Conservation (phyloP, 2,329 filamentous ascomycete species). For the Dryadomyces quercivorus region DNA sequence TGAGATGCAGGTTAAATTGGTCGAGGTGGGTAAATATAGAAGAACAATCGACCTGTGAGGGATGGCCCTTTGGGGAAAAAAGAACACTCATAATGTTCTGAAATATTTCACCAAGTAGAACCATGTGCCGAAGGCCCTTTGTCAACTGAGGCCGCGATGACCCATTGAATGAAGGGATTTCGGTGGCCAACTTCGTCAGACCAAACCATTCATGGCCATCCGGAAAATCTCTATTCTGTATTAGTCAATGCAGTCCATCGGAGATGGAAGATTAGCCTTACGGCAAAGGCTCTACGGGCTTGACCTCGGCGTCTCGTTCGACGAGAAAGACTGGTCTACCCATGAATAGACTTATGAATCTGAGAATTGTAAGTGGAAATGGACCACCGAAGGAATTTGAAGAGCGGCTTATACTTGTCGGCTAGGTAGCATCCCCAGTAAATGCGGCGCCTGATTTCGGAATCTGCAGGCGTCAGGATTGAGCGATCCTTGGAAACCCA, state of each 20-base stretch:
- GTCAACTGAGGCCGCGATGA: background rate
- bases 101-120: background rate
- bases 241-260: background rate
- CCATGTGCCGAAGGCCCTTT: background rate
- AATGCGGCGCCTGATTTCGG: background rate
- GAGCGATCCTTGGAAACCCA: background rate
- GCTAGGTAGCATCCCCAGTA: conserved; percentile 1
- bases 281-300: background rate
- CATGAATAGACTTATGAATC: background rate
- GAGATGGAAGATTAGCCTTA: background rate
- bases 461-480: background rate
- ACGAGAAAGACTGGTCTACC: background rate
- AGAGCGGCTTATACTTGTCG: background rate
- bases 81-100: background rate
- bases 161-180: background rate
- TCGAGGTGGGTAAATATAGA: background rate
- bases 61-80: background rate
- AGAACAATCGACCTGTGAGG: background rate
- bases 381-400: no score
- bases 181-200: background rate
- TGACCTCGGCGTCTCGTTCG: conserved; percentile 1
- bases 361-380: background rate
- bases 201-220: background rate
- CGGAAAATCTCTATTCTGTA: background rate
- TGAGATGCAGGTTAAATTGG: background rate